These are phyloP conservation scores for Xylariaceae sp. DNA, from an alignment of 2,329 filamentous ascomycete species.

Conservation along the genomic window DNA sequence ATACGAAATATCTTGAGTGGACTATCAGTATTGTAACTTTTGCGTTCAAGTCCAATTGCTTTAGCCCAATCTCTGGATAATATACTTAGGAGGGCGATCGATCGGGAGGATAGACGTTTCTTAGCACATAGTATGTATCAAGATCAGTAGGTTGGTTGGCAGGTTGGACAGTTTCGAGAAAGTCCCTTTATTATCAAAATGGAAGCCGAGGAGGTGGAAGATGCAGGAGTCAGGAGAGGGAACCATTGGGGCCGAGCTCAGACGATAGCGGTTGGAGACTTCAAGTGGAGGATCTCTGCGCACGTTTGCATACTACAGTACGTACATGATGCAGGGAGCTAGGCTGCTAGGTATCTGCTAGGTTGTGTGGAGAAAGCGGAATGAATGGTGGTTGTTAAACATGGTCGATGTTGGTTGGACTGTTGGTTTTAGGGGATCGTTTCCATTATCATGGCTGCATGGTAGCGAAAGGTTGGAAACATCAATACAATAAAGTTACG, in stretches of 20 bases:
- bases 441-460: no score
- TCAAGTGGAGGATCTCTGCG: slow-evolving; percentile 18
- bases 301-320: no score
- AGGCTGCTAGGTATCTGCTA: no score
- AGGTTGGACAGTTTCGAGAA: no score
- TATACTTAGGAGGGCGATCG: background rate
- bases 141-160: no score
- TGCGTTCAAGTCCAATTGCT: no score
- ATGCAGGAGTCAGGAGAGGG: slow-evolving; percentile 28
- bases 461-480: no score
- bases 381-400: slow-evolving; percentile 4
- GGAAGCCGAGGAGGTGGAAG: slow-evolving; percentile 6
- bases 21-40: no score
- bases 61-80: background rate
- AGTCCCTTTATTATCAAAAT: no score
- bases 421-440: no score
- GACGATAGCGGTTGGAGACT: slow-evolving; percentile 13
- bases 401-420: slow-evolving; percentile 2
- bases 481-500: no score
- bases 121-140: slow-evolving; percentile 5
- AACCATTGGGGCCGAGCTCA: slow-evolving; percentile 10
- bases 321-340: slow-evolving; percentile 16
- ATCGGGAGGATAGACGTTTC: background rate
- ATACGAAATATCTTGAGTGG: background rate
- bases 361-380: slow-evolving; percentile 16